phyloP scores from a whole-genome alignment of 768 basidiomycete genomes.

The Collybia mongolica region DNA sequence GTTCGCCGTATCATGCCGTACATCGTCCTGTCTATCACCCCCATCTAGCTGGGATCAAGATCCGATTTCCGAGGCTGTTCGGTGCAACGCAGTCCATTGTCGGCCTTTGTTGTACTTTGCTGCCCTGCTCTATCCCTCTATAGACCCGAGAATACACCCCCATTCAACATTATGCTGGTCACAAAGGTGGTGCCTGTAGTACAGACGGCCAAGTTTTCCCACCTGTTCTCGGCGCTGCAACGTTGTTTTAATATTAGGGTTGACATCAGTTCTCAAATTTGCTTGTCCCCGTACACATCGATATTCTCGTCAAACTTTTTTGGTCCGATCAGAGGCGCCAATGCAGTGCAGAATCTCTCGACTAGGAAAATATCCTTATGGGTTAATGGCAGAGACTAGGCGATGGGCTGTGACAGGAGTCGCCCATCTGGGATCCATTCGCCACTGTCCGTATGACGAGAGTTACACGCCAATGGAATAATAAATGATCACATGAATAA shows the following conservation, averaged over 20 bases:
- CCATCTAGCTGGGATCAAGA: slow-evolving; percentile 34
- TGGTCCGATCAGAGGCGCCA: slow-evolving; percentile 17
- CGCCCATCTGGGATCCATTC: not conserved
- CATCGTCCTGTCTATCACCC: slow-evolving; percentile 26
- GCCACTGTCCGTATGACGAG: slow-evolving; percentile 2
- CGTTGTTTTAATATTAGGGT: slow-evolving; percentile 46
- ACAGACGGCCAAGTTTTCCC: slow-evolving; percentile 21
- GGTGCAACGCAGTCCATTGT: slow-evolving; percentile 1
- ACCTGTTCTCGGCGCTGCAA: slow-evolving; percentile 26
- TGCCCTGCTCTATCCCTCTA: slow-evolving; percentile 2
- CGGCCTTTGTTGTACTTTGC: slow-evolving; percentile 1
- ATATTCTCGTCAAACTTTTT: not conserved
- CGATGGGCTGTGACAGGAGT: slow-evolving; percentile 7
- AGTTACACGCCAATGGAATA: slow-evolving; percentile 3
- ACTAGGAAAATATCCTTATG: slow-evolving; percentile 12
- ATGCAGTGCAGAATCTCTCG: slow-evolving; percentile 6
- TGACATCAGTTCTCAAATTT: slow-evolving; percentile 5
- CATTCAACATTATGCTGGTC: slow-evolving; percentile 9
- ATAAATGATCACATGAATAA: slow-evolving; percentile 13
- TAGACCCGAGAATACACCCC: slow-evolving; percentile 11
- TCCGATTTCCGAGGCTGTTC: slow-evolving; percentile 37
- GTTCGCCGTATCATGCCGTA: slow-evolving; percentile 22
- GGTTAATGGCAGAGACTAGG: not conserved
- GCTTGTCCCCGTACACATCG: slow-evolving; percentile 1
- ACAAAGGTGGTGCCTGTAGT: slow-evolving; percentile 20